A percentile compares a stretch with the other conserved stretches of the same genome.
Conservation (phyloP, 106 monocot genomes). For the Allium fistulosum region DNA sequence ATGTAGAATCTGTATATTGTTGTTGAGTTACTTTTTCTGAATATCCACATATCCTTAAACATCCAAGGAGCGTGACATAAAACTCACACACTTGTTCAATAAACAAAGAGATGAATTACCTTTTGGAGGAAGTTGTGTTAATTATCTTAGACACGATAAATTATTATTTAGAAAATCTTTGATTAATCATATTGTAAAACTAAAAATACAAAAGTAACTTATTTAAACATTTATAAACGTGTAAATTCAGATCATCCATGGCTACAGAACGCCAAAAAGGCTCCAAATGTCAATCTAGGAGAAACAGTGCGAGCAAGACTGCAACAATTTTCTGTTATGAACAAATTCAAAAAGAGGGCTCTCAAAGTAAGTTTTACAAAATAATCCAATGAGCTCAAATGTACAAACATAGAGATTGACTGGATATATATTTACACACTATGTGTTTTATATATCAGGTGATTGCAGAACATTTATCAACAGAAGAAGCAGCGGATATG, state of each 20-base stretch:
- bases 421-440: not conserved
- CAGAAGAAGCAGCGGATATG: constrained; percentile 15
- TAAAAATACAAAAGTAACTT: not conserved
- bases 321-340: constrained; percentile 52
- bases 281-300: constrained; percentile 35
- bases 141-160: not conserved
- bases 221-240: not conserved
- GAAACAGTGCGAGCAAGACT: constrained; percentile 45
- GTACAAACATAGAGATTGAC: not conserved
- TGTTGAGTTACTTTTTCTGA: not conserved
- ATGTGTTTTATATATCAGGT: constrained; percentile 6
- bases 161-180: not conserved
- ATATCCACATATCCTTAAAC: not conserved
- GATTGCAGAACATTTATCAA: constrained; percentile 17
- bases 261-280: constrained; percentile 45
- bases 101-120: not conserved
- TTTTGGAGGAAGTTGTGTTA: not conserved
- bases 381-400: not conserved
- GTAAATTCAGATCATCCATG: constrained; percentile 36
- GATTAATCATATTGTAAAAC: not conserved
- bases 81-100: not conserved
- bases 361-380: constrained; percentile 26
- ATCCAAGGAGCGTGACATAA: not conserved
- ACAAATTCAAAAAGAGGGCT: constrained; percentile 55
- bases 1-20: not conserved